A percentile compares a stretch with the other conserved stretches of the same genome.
These are phyloP conservation scores for Prunus mira DNA, from an alignment of 306 rosid genomes.

Conservation along the genomic window DNA sequence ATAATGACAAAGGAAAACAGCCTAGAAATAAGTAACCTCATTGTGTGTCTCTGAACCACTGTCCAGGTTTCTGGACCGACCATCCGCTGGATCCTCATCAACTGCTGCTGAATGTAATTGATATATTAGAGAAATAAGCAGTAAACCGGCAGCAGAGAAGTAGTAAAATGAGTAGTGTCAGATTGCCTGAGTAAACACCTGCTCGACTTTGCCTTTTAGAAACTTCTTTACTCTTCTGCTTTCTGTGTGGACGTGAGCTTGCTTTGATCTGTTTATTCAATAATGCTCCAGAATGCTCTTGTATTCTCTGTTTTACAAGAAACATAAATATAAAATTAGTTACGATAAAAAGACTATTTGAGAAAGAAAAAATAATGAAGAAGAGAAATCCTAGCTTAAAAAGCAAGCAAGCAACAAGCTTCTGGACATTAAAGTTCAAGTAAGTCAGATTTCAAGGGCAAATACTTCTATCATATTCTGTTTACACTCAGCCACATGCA, in stretches of 20 bases:
- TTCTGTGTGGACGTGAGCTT: slow-evolving; percentile 20
- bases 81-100: slow-evolving; percentile 31
- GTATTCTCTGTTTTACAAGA: slow-evolving; percentile 14
- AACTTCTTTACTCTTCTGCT: slow-evolving; percentile 18
- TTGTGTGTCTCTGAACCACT: slow-evolving; percentile 34
- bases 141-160: background rate
- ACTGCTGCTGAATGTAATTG: slow-evolving; percentile 32
- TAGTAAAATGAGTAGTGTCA: background rate
- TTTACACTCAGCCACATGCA: too few relatives aligned
- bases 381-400: too few relatives aligned
- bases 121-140: slow-evolving; percentile 26
- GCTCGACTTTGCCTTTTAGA: slow-evolving; percentile 57
- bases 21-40: slow-evolving; percentile 43
- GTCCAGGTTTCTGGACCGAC: slow-evolving; percentile 21
- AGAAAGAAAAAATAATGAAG: background rate
- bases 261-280: slow-evolving; percentile 34
- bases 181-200: slow-evolving; percentile 39
- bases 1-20: background rate
- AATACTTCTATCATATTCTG: too few relatives aligned
- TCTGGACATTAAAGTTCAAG: too few relatives aligned
- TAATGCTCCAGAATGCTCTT: slow-evolving; percentile 19
- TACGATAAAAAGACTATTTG: background rate
- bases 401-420: too few relatives aligned
- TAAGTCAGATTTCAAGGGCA: too few relatives aligned
- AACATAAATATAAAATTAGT: slow-evolving; percentile 1